Evolutionary conservation across 1,139 yeast genomes (phyloP).

Genomic region (Pichia sp.): DNA sequence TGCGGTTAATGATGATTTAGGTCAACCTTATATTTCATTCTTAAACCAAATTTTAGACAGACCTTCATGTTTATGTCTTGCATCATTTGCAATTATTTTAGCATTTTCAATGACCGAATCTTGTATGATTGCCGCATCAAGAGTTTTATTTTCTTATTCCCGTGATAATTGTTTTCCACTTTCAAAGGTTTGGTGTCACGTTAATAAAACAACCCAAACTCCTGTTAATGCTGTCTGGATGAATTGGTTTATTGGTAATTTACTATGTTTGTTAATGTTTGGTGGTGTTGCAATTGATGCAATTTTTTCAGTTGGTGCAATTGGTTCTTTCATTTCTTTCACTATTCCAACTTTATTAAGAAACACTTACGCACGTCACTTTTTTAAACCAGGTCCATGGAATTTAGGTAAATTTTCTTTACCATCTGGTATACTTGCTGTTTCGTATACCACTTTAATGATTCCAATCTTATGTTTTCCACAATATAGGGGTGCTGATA

Average conservation of each 20-base stretch:
- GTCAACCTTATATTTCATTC: conserved; percentile 61
- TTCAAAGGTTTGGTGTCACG: conserved; percentile 48
- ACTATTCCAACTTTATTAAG: conserved; percentile 61
- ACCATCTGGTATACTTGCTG: conserved; percentile 40
- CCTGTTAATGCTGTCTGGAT: conserved; percentile 69
- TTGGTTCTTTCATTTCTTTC: conserved; percentile 65
- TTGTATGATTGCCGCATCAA: conserved; percentile 64
- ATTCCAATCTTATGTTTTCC: conserved; percentile 67
- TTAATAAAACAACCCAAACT: conserved; percentile 50
- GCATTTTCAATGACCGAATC: conserved; percentile 65
- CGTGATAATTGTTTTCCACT: conserved; percentile 67
- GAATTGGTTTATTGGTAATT: conserved; percentile 52
- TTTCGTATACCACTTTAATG: conserved; percentile 50
- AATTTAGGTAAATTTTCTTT: conserved; percentile 50
- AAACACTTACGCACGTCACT: conserved; percentile 47
- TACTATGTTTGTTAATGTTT: conserved; percentile 56
- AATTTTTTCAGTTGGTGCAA: conserved; percentile 71
- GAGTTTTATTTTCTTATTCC: conserved; percentile 64
- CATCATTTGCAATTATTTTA: conserved; percentile 54
- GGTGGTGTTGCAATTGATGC: conserved; percentile 69
- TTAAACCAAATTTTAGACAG: conserved; percentile 45
- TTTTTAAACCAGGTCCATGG: conserved; percentile 67
- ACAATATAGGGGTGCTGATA: conserved; percentile 40
- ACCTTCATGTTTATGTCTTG: conserved; percentile 44
- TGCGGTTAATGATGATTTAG: conserved; percentile 50